Base-by-base conservation (phyloP, 805 yeast genomes). In the Wickerhamomyces bisporus region DNA sequence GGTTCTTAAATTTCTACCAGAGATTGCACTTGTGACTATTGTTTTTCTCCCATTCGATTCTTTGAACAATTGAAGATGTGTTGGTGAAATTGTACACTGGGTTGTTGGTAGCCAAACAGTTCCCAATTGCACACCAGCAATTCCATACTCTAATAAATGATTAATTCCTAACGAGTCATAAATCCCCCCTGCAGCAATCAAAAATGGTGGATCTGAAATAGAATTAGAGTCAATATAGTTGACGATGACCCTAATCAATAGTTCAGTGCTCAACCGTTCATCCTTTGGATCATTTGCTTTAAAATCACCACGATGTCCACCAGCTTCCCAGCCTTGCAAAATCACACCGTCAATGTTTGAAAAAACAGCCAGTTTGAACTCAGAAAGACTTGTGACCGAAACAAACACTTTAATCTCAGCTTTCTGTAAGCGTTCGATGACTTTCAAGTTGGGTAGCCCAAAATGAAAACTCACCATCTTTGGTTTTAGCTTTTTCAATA, bases 241-340 rank as follows among this genome's bases (percentile, higher is more conserved):
- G 6, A 47, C 44, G 4, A 57, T 44, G 6, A 41, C 37, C 5
- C 45, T 36, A 23, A 55, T 47, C 25, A 63, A 42, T 5, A 49
- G 59, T 24, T 35, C 31, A 0, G 78, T 70, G 8, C 64, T 52
- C 32, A 69, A 53, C 21, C 61, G 57, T 16, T 43, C 44, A 39
- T 61, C 60, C 9, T 45, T 42, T 23, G 57, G 58, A 41, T 68
- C 74, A 18, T 56, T 52, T 5, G 47, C 43, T 8, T 29, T 46
- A 36, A 67, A 71, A 44, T 64, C 69, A 3, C 82, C 82, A 14
- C 84, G 57, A 49, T 78, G 84, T 0, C 84, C 84, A 18, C 84
- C 84, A 4, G 84, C 84, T 46, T 77, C 83, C 52, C 62, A 63
- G 0, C 83, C 83, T 52, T 79, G 85, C 19, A 68, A 62, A 7